Evolutionary conservation across 176 grass and related monocot species (phyloP).

Genomic region (Musa itinerans): DNA sequence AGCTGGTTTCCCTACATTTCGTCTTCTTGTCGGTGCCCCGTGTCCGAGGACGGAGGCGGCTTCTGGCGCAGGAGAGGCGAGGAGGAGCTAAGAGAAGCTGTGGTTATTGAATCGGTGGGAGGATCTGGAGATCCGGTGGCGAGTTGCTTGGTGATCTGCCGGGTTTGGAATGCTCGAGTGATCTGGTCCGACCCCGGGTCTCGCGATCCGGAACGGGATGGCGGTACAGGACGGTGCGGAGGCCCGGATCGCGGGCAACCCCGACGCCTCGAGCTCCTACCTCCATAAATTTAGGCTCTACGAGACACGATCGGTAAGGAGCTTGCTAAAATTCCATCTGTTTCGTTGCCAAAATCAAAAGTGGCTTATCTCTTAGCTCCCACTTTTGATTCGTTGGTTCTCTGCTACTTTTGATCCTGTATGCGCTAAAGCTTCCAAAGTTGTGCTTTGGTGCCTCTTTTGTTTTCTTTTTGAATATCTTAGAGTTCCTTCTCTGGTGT

Average conservation of each 20-base stretch:
- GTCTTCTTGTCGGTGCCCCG: not conserved
- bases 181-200: conserved; percentile 25
- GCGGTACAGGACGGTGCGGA: conserved; percentile 8
- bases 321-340: not conserved
- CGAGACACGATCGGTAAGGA: conserved; percentile 53
- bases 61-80: not conserved
- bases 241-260: conserved; percentile 20
- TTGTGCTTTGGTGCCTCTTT: not conserved
- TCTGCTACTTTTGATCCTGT: not conserved
- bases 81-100: conserved; percentile 41
- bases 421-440: not conserved
- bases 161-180: conserved; percentile 18
- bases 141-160: conserved; percentile 10
- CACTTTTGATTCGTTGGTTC: conserved; percentile 12
- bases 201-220: conserved; percentile 28
- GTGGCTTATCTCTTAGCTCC: not conserved
- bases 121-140: conserved; percentile 39
- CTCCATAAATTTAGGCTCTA: conserved; percentile 69
- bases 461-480: not conserved
- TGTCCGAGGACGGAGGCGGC: conserved; percentile 9
- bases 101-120: conserved; percentile 56
- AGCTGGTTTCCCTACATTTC: conserved; percentile 15
- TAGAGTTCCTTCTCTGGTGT: not conserved
- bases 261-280: conserved; percentile 22
- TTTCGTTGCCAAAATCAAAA: no score